Conservation (phyloP, 495 filamentous ascomycete genomes). For the Pseudomonodictys pantanalensis region DNA sequence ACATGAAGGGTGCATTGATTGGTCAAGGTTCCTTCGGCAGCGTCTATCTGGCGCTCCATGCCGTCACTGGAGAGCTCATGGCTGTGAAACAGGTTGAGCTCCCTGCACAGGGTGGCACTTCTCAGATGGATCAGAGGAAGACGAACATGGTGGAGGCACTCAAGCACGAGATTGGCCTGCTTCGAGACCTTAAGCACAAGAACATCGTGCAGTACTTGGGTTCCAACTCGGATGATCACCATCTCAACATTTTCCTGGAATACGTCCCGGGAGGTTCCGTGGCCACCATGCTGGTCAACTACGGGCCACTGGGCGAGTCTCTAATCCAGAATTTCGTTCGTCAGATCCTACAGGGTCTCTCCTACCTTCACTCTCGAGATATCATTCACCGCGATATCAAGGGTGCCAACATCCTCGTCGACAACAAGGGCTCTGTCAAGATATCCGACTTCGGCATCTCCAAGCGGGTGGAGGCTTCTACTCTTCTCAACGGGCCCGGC, state of each 20-base stretch:
- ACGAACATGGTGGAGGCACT: constrained; percentile 96
- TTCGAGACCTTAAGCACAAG: constrained; percentile 89
- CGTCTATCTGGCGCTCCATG: constrained; percentile 94
- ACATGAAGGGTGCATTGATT: constrained; percentile 98
- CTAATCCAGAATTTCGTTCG: constrained; percentile 95
- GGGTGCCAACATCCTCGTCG: constrained; percentile 96
- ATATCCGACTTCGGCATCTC: constrained; percentile 99
- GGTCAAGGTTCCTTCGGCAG: constrained; percentile 96
- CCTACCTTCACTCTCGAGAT: constrained; percentile 88
- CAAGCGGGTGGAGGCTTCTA: constrained; percentile 88
- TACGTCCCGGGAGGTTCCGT: constrained; percentile 98
- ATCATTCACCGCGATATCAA: constrained; percentile 99
- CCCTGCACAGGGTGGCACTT: constrained; percentile 73
- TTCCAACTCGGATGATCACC: constrained; percentile 81
- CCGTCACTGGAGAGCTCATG: constrained; percentile 95
- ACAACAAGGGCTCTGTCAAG: constrained; percentile 98
- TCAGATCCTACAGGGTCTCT: constrained; percentile 92
- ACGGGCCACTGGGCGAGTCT: constrained; percentile 89
- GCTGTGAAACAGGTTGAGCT: constrained; percentile 98
- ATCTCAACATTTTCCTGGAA: constrained; percentile 99
- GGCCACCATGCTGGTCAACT: constrained; percentile 95
- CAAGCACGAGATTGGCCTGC: constrained; percentile 90
- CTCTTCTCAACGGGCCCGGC: constrained; percentile 53
- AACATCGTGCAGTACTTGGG: constrained; percentile 99
- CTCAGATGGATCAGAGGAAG: constrained; percentile 81